Base-by-base conservation (phyloP, 1,284 basidiomycete genomes). In the Tilletia horrida region DNA sequence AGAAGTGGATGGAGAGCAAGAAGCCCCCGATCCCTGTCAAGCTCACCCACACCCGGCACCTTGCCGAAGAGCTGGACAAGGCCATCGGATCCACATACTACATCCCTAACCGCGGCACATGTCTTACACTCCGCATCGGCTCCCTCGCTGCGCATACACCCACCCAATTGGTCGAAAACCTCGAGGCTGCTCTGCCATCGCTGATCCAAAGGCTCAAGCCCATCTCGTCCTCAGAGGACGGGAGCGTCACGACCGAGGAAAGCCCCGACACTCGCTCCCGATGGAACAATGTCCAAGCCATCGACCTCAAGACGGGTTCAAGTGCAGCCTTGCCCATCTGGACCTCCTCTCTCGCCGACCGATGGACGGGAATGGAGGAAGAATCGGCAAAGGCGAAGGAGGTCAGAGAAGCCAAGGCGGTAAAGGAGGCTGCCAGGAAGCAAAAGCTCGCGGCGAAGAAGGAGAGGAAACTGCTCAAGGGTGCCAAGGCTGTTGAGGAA, bases 11-110 rank as follows among this genome's bases (percentile, higher is more conserved):
- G 75, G 87, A 91, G 25, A 91, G 92, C 0, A 97, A 97, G 84
- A 98, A 97, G 67, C 91, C 94, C 82, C 95, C 95, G 1, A 91
- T 97, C 62, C 92, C 95, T 1, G 93, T 97, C 47, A 89, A 88
- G 75, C 79, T 98, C 63, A 88, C 86, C 14, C 71, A 75, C 47
- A 88, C 89, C 61, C 93, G 93, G 79, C 89, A 93, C 82, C 85
- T 97, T 69, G 94, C 95, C 82, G 86, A 85, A 47, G 92, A 97
- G 79, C 86, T 98, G 3, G 93, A 95, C 79, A 87, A 88, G 47
- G 94, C 94, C 13, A 89, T 98, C 71, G 88, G 88, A 7, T 91
- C 91, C 16, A 95, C 95, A 0, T 96, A 94, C 83, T 92, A 93
- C 88, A 89, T 93, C 81, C 91, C 92, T 83, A 91, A 92, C 69